phyloP scores from a whole-genome alignment of 2,329 filamentous ascomycete genomes.

The Botrytis elliptica region DNA sequence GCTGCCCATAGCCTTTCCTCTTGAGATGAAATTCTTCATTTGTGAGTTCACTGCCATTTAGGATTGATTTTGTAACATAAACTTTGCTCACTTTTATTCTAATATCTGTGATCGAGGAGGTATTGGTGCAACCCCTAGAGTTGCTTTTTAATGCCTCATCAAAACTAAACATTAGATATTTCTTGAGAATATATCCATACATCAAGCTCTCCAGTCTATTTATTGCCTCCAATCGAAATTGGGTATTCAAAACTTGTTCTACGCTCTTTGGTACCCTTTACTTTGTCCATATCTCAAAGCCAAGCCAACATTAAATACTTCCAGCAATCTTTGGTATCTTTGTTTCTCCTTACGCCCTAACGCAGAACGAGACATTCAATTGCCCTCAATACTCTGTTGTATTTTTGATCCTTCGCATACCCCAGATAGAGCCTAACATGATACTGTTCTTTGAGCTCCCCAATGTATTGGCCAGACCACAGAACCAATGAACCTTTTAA shows the following conservation, averaged over 20 bases:
- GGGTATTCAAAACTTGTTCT: background rate
- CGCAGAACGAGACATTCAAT: background rate
- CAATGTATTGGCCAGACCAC: background rate
- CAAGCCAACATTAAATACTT: background rate
- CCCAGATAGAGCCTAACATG: background rate
- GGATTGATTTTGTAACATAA: fast-evolving
- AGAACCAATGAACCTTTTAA: background rate
- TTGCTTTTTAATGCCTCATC: background rate
- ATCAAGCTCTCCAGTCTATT: background rate
- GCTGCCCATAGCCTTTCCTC: background rate
- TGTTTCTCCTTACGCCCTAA: background rate
- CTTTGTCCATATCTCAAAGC: background rate
- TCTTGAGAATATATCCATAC: background rate
- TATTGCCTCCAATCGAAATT: background rate
- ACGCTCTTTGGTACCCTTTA: no score
- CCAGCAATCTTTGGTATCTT: background rate
- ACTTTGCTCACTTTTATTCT: background rate
- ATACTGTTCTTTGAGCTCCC: no score
- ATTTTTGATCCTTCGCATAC: background rate
- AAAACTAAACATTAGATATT: background rate
- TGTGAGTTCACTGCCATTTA: background rate
- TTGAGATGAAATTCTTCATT: background rate
- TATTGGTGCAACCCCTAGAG: no score
- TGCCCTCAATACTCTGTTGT: background rate
- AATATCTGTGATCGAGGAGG: background rate